These are phyloP conservation scores for Schizophyllum commune DNA, from an alignment of 1,284 basidiomycete genomes.

Conservation along the genomic window DNA sequence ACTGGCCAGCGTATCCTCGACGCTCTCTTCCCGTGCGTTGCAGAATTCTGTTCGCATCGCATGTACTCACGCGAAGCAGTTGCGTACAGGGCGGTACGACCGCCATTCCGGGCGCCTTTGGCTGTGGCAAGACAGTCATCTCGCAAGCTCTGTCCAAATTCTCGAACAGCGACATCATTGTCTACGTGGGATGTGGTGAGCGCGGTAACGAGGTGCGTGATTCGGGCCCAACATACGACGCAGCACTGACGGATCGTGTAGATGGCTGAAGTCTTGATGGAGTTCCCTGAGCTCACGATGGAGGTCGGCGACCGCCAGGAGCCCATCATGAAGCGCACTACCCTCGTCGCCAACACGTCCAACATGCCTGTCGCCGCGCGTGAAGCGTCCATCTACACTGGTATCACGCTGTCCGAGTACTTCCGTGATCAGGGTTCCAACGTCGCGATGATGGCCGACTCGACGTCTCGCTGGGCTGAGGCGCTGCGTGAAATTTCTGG, in stretches of 20 bases:
- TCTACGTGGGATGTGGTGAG: slow-evolving; percentile 97
- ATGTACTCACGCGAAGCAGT: slow-evolving; percentile 26
- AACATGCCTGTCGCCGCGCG: slow-evolving; percentile 99
- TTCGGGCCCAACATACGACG: not conserved
- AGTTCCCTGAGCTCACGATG: slow-evolving; percentile 96
- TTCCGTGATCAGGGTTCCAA: slow-evolving; percentile 99
- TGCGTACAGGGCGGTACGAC: slow-evolving; percentile 99
- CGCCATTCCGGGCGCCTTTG: slow-evolving; percentile 98
- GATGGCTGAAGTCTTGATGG: slow-evolving; percentile 99
- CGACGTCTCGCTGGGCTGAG: slow-evolving; percentile 99
- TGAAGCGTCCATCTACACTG: slow-evolving; percentile 99
- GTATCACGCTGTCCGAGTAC: slow-evolving; percentile 98
- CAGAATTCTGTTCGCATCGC: not conserved
- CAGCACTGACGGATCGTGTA: slow-evolving; percentile 22
- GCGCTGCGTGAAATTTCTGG: slow-evolving; percentile 99
- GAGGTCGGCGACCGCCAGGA: slow-evolving; percentile 89
- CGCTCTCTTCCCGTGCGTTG: slow-evolving; percentile 87
- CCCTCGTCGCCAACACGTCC: slow-evolving; percentile 97
- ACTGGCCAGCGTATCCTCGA: slow-evolving; percentile 98
- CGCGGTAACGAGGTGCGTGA: slow-evolving; percentile 76
- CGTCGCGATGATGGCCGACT: slow-evolving; percentile 99
- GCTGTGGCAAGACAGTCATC: slow-evolving; percentile 96
- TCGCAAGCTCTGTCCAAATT: slow-evolving; percentile 97
- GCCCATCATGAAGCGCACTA: slow-evolving; percentile 99
- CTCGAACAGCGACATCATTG: slow-evolving; percentile 99